Evolutionary conservation across 129 eudicot species (phyloP), one percentile per base, ranked within the genome.

Genomic region (Ambrosia trifida): DNA sequence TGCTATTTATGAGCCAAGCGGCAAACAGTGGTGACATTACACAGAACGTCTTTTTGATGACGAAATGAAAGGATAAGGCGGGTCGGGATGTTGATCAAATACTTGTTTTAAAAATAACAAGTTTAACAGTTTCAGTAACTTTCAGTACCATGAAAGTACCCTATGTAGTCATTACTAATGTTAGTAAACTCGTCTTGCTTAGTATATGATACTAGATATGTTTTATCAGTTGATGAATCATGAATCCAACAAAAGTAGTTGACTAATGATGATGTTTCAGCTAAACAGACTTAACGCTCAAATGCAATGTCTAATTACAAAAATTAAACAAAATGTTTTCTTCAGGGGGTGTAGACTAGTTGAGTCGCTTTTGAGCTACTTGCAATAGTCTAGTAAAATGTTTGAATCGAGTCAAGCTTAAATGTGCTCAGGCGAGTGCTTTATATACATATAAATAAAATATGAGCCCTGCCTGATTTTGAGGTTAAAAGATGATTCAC

Each of bases 1-100:
- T 56, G 68, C 61, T 44, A 45, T 76, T 75, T 76, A 24, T 74
- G 19, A 28, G 32, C 18, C 35, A 52, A 56, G 44, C 45, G 58
- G 57, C 63, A n/a, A 51, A 33, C 49, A 33, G 10, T 31, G 31
- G 61, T 50, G 62, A 18, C 19, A 36, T 14, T 24, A 4, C 11
- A 60, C 0, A 6, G 2, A 8, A 33, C 24, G 28, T 7, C 13
- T 8, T 62, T 33, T 62, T 62, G 30, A 20, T 1, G 24, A 62
- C 17, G 9, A 12, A 57, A 7, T 62, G 46, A 36, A 62, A 12
- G 40, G 33, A 12, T 59, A 59, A 59, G 65, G 14, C 6, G 36
- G 36, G 36, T 24, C 8, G 36, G 62, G 36, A 56, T 30, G 64
- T 20, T 30, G 28, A 32, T 59, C 20, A 17, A 13, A 31, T 59